These are phyloP conservation scores for Rheum nobile DNA, from an alignment of 148 eudicot species.

Conservation along the genomic window DNA sequence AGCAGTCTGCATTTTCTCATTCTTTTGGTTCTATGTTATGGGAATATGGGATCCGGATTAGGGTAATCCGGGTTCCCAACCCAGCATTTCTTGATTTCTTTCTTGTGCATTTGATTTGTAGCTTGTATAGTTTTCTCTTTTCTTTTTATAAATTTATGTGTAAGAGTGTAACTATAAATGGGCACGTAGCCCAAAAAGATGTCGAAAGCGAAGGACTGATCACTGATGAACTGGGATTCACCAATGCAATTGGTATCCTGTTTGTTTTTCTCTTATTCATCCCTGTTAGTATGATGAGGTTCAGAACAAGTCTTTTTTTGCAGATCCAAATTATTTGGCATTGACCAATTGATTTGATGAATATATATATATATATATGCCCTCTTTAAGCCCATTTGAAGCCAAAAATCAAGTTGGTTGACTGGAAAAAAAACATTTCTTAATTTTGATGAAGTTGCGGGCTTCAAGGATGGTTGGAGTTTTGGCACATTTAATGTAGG, in stretches of 20 bases:
- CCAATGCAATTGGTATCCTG: conserved; percentile 29
- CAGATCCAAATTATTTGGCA: conserved; percentile 11
- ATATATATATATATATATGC: not conserved
- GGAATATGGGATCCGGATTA: conserved; percentile 37
- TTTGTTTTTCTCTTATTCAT: conserved; percentile 13
- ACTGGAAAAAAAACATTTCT: no score
- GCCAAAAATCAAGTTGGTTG: not conserved
- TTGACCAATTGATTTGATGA: not conserved
- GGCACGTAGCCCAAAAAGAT: conserved; percentile 52
- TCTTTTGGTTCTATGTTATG: conserved; percentile 29
- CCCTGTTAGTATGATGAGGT: not conserved
- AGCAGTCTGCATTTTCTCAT: conserved; percentile 39
- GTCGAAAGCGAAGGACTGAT: conserved; percentile 13
- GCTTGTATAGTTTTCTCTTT: conserved; percentile 33
- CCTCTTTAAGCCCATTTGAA: not conserved
- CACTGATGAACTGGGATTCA: conserved; percentile 44
- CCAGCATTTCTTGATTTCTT: conserved; percentile 18
- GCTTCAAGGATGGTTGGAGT: no score
- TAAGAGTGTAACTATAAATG: conserved; percentile 52
- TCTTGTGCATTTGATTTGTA: conserved; percentile 18
- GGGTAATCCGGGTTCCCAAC: conserved; percentile 30
- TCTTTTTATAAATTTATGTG: not conserved
- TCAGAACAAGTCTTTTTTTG: not conserved
- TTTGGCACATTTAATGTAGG: no score
- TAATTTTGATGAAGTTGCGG: not conserved